Base-by-base conservation (phyloP, 768 basidiomycete genomes). In the Dentipellis sp. region DNA sequence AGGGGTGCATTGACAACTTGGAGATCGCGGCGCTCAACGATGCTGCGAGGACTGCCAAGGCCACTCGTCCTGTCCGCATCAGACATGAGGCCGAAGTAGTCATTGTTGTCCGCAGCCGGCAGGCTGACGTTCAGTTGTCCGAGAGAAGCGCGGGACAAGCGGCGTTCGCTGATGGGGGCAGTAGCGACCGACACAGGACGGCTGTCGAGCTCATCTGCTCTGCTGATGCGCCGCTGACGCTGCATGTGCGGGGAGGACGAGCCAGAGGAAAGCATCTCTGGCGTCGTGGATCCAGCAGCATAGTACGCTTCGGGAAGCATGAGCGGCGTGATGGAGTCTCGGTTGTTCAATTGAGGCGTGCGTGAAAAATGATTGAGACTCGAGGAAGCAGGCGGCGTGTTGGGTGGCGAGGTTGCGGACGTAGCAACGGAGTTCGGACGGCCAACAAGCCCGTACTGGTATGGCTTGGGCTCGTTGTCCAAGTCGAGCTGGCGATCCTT, bases 361-460 rank as follows among this genome's bases (percentile, higher is more conserved):
- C 40, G 52, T 29, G 29, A 29, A 22, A 54, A 34, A 17, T 50
- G 47, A 16, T 48, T 55, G 29, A 40, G 38, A 8, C 40, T 40
- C 7, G 42, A n/a, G 14, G 21, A 23, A 17, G 36, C 19, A 19
- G 53, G 12, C 19, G 50, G 50, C 34, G 55, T 55, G 39, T 23
- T 59, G 22, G 34, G 50, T 16, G 58, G 45, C 21, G 29, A 50
- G 52, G 17, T 46, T 21, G 50, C 34, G 38, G n/a, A 10, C 19
- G 50, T 21, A 5, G 11, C 34, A 36, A 45, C 52, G 1, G 49
- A 54, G 45, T 46, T 40, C 53, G 59, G 14, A 22, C 47, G 52
- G 11, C 59, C 61, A 51, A 62, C 61, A 22, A 42, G 48, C 42
- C 59, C 59, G 36, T 60, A 56, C 23, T 42, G 37, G n/a, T 62